Evolutionary conservation across 2,329 filamentous ascomycete genomes (phyloP), one percentile per base, ranked within the genome.

Genomic region (Penicillium sp.): DNA sequence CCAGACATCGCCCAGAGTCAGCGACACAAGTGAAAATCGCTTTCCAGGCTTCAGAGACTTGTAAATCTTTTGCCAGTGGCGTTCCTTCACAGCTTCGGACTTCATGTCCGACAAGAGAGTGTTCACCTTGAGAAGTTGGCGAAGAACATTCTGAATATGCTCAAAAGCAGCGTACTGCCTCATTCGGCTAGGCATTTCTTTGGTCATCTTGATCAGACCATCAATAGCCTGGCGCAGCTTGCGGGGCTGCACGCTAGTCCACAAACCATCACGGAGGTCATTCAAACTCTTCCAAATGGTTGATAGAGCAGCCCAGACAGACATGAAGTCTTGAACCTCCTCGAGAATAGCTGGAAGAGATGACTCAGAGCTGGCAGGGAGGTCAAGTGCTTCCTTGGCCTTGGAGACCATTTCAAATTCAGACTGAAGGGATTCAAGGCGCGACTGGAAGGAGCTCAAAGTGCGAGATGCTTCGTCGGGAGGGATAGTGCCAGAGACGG

Each of bases 121-220:
- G 67, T 97, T 99, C 63, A 95, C 90, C 71, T 96, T 97, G 58
- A 96, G 81, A 45, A 95, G 82, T 57, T 92, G 87, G 42, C 91
- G 88, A 38, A 99, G 83, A 28, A 95, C 89, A 58, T 85, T 90
- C 70, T 99, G 95, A 36, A 99, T 91, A 67, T 99, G 93, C 73
- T 99, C 95, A 69, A 99, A 99, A n/a, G 95, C 95, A 63, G 95
- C 93, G 72, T 99, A 99, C 68, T 99, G 95, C 55, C 95, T 87
- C 93, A 99, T 97, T 54, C 94, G 87, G 73, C 91, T 96, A 0
- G 95, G 94, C 94, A 99, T 97, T 58, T 97, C 93, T 76, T 96
- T 97, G 33, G 92, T 97, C 83, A 95, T 95, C 78, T 96, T 96
- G 71, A 97, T 90, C 48, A 97, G 82, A 44, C 88, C 87, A 67